Base-by-base conservation (phyloP, 306 rosid species). In the Ormosia semicastrata region DNA sequence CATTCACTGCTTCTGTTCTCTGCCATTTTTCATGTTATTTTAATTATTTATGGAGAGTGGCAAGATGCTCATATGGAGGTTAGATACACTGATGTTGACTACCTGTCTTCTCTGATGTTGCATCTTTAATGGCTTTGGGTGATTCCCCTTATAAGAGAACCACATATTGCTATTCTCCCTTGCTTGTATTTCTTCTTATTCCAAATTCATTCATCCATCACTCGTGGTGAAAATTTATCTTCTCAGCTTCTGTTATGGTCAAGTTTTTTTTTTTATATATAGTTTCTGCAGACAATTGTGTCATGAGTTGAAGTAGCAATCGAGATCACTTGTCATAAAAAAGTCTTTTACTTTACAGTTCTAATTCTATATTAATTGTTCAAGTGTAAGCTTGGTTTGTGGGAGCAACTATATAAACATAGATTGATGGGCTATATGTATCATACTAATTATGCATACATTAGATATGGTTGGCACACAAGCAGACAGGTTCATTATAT, bases 61-160 rank as follows among this genome's bases (percentile, higher is more conserved):
- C 98, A 95, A 85, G 99, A 95, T 79, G 77, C 91, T n/a, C 92
- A 95, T 78, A 86, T 95, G 97, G 97, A 95, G 66, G 99, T 92
- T 56, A 82, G 96, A 60, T 92, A 90, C 85, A 95, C 98, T 11
- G 99, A 95, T 62, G 89, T 92, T 64, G 99, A 95, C 81, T 95
- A 95, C 90, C 57, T 29, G 98, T 95, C 15, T 93, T 95, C 79
- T 95, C 98, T 5, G 98, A 93, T 66, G 99, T 97, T 15, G 93
- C 99, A 59, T 87, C 98, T 71, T 83, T 92, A 17, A 85, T 93
- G 93, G 93, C 92, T 14, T 77, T 85, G 40, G 96, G 98, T 39
- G 84, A 86, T 64, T 95, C 98, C 75, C 99, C 99, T 49, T 95
- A 90, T 72, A 63, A 84, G 57, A 90, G 99, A 87, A 88, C 94